phyloP scores from a whole-genome alignment of 495 filamentous ascomycete genomes.

The Penicillium odoratum region DNA sequence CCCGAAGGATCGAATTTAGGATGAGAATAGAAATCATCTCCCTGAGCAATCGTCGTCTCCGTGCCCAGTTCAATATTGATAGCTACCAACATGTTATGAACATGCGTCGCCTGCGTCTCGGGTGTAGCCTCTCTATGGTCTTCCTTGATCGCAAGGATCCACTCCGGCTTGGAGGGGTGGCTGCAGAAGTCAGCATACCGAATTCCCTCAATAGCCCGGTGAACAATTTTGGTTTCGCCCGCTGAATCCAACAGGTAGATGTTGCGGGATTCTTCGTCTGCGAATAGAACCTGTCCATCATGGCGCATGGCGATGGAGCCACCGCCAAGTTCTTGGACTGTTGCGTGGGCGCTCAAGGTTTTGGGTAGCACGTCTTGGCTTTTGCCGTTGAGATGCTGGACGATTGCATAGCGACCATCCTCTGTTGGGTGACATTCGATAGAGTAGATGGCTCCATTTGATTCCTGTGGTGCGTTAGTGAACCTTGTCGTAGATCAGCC shows the following conservation, averaged over 20 bases:
- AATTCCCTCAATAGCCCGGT: conserved; percentile 26
- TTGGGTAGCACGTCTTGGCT: conserved; percentile 40
- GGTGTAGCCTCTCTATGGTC: conserved; percentile 41
- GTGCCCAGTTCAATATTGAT: conserved; percentile 21
- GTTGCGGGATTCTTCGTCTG: conserved; percentile 34
- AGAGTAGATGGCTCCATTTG: conserved; percentile 38
- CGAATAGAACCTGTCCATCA: conserved; percentile 41
- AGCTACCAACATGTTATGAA: conserved; percentile 27
- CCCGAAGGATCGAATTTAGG: conserved; percentile 49
- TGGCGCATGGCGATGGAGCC: conserved; percentile 28
- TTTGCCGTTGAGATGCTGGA: conserved; percentile 32
- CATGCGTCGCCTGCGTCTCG: conserved; percentile 29
- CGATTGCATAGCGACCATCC: conserved; percentile 39
- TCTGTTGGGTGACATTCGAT: conserved; percentile 43
- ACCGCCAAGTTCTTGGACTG: conserved; percentile 44
- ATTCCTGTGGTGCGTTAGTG: conserved; percentile 19
- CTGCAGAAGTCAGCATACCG: conserved; percentile 39
- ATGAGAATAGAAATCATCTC: conserved; percentile 51
- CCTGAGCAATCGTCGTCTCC: conserved; percentile 25
- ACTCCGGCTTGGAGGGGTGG: conserved; percentile 31
- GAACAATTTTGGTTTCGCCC: conserved; percentile 20
- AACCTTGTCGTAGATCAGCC: background rate
- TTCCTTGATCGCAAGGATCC: conserved; percentile 48
- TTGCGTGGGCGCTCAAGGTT: conserved; percentile 37
- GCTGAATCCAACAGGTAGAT: conserved; percentile 38